Evolutionary conservation across 768 basidiomycete species (phyloP), one percentile per base, ranked within the genome.

Genomic region (Boletus edulis): DNA sequence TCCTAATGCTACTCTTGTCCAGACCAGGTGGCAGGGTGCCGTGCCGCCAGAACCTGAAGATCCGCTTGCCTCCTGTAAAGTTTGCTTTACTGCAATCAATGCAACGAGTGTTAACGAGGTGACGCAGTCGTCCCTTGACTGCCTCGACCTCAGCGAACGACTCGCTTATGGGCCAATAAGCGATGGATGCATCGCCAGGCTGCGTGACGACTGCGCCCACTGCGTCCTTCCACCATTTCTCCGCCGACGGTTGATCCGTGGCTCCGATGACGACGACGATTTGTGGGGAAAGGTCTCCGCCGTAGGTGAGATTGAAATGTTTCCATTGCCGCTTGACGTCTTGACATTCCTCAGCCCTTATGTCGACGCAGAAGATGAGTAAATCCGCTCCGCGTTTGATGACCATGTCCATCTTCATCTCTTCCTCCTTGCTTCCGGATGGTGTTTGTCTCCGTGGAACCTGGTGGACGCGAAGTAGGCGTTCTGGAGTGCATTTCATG

Each of bases 231-330:
- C 66, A 66, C 66, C 63, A 68, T 41, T 63, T 45, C 24, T 55
- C 51, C 29, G 61, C 66, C 8, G 67, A 60, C 24, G 3, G 12
- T 31, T 61, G 61, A 22, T 63, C 51, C 4, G 40, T 47, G 5
- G 61, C 57, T 42, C 66, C 66, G 5, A 56, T 45, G 44, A 67
- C 12, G 17, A 68, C 32, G n/a, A 66, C 55, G 9, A 68, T 56
- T 20, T 60, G 61, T 24, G 65, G 66, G 7, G 65, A 62, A 44
- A 67, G 64, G 17, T 66, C 66, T 13, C 65, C 65, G 3, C 65
- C 61, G 15, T 67, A 67, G 27, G 58, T 56, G 44, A 47, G 7
- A n/a, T 58, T 56, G 51, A 67, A 67, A 51, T 63, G 37, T 5
- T 67, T 56, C 63, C 66, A 68, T 54, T 65, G 61, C 20, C 12